Conservation (phyloP, 371 early-diverging fungal species). For the Mortierella sp. region DNA sequence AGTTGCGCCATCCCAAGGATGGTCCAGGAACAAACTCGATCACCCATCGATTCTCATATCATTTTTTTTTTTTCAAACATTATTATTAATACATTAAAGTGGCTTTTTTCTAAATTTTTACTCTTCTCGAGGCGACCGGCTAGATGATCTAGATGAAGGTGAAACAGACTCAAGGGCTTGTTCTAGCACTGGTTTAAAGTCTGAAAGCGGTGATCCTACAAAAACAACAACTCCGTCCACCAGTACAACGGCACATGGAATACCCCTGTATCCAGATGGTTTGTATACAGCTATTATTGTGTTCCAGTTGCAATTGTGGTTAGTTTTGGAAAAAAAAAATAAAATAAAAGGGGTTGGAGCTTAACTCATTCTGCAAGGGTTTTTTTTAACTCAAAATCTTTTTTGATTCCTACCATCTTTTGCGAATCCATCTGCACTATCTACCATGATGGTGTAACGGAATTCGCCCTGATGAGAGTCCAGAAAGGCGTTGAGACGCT, state of each 20-base stretch:
- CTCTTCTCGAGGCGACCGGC: constrained; percentile 28
- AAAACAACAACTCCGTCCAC: constrained; percentile 41
- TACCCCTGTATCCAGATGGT: constrained; percentile 43
- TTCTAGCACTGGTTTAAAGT: constrained; percentile 34
- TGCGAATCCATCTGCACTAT: constrained; percentile 52
- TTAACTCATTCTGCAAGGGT: not conserved
- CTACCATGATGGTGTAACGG: constrained; percentile 44
- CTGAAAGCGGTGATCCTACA: constrained; percentile 46
- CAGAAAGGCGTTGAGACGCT: constrained; percentile 31
- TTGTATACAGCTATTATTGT: constrained; percentile 39
- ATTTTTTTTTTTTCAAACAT: not conserved
- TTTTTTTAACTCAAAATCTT: no score
- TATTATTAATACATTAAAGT: not conserved
- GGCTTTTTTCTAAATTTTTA: not conserved
- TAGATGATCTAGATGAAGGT: constrained; percentile 2
- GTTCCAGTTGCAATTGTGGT: not conserved
- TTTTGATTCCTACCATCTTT: constrained; percentile 26
- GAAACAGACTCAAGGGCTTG: constrained; percentile 26
- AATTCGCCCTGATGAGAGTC: constrained; percentile 37
- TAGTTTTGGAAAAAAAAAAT: not conserved
- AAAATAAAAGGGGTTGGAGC: not conserved
- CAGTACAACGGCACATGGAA: constrained; percentile 41
- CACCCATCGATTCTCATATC: not conserved
- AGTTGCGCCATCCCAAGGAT: constrained; percentile 6
- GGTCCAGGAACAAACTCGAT: not conserved